Percentiles rank a stretch among this genome's conserved stretches.
These are phyloP conservation scores for Penicillium nordicum DNA, from an alignment of 2,329 filamentous ascomycete species.

Conservation along the genomic window DNA sequence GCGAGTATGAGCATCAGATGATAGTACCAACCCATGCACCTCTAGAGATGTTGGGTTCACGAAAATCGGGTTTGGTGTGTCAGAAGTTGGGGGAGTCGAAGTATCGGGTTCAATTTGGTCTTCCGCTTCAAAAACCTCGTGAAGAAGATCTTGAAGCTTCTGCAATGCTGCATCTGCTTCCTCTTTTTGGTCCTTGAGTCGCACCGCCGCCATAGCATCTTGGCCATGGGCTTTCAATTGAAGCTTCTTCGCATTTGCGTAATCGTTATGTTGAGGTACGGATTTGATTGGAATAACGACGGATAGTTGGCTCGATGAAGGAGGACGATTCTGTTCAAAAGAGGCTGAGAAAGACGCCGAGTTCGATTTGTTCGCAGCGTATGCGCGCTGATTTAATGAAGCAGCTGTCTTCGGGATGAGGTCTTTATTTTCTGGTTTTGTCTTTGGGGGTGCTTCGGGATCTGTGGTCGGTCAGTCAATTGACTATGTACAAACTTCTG, in stretches of 20 bases:
- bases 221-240: slow-evolving; percentile 56
- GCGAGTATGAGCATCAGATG: slow-evolving; percentile 63
- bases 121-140: slow-evolving; percentile 73
- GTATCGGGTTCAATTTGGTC: slow-evolving; percentile 61
- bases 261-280: slow-evolving; percentile 38
- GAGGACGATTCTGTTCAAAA: slow-evolving; percentile 20
- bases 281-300: slow-evolving; percentile 49
- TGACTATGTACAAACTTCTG: neutral
- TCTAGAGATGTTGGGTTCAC: slow-evolving; percentile 32
- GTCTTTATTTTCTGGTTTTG: slow-evolving; percentile 23
- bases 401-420: slow-evolving; percentile 22
- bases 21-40: slow-evolving; percentile 53
- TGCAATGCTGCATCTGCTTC: slow-evolving; percentile 71
- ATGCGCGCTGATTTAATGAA: slow-evolving; percentile 23
- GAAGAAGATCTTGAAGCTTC: slow-evolving; percentile 66
- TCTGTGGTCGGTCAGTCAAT: slow-evolving; percentile 29
- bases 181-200: slow-evolving; percentile 71
- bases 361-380: slow-evolving; percentile 41
- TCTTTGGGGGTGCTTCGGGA: slow-evolving; percentile 27
- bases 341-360: slow-evolving; percentile 43
- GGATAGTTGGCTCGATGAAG: slow-evolving; percentile 37
- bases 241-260: slow-evolving; percentile 35
- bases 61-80: slow-evolving; percentile 54
- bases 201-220: slow-evolving; percentile 57
- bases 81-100: slow-evolving; percentile 36